These are phyloP conservation scores for Coccomyxa subellipsoidea DNA, from an alignment of 163 green algal species.

Conservation along the genomic window DNA sequence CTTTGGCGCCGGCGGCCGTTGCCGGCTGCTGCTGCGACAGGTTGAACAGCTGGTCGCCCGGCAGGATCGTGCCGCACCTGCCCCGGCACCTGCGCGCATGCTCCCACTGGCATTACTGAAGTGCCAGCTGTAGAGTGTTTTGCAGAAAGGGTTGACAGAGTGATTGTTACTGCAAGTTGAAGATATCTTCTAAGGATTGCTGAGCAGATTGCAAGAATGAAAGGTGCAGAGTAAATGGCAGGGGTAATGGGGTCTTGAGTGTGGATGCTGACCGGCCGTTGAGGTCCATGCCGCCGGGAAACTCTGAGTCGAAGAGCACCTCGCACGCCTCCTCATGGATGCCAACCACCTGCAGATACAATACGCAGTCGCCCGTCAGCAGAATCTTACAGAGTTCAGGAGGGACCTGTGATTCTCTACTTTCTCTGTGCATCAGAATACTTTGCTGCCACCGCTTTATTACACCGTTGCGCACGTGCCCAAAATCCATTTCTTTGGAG, in stretches of 20 bases:
- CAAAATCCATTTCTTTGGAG: no score
- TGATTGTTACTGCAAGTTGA: no score
- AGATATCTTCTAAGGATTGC: no score
- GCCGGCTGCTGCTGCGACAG: conserved; percentile 55
- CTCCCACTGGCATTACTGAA: neutral
- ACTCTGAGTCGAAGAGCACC: conserved; percentile 76
- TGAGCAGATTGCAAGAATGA: no score
- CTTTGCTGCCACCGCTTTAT: no score
- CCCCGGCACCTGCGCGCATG: conserved; percentile 38
- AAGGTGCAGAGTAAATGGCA: neutral
- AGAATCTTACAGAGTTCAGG: no score
- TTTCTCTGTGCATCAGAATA: no score
- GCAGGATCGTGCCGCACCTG: conserved; percentile 52
- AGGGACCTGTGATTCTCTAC: no score
- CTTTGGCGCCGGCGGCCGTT: neutral
- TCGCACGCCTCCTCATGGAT: conserved; percentile 47
- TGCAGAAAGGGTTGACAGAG: neutral
- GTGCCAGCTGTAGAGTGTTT: neutral
- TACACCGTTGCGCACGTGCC: no score
- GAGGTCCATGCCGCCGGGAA: conserved; percentile 68
- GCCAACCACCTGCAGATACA: conserved; percentile 20
- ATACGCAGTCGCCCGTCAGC: no score
- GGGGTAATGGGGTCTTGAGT: neutral
- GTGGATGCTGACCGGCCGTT: conserved; percentile 32
- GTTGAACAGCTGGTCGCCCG: conserved; percentile 61